These are phyloP conservation scores for Trichoderma arundinaceum DNA, from an alignment of 2,329 filamentous ascomycete genomes.

Conservation along the genomic window DNA sequence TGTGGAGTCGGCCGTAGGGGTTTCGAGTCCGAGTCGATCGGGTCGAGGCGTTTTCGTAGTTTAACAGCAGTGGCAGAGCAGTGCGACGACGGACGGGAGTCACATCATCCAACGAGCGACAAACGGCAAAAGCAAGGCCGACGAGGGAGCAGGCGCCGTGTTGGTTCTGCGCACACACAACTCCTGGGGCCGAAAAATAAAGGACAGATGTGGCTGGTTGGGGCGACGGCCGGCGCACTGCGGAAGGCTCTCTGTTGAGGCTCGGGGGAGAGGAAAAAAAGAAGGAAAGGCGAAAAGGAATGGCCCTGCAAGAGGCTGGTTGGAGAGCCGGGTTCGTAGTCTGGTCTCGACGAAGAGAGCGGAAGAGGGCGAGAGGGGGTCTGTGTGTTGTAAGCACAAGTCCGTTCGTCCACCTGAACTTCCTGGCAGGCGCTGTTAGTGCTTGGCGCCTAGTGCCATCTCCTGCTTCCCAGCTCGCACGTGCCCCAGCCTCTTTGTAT, in stretches of 20 bases:
- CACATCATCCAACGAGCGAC: constrained; percentile 31
- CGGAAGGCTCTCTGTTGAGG: neutral
- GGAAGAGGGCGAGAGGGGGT: constrained; percentile 20
- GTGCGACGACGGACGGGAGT: neutral
- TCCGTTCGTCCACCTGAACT: constrained; percentile 15
- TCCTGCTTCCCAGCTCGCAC: neutral
- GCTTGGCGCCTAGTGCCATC: too few species aligned
- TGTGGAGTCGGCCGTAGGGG: neutral
- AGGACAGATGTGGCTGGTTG: neutral
- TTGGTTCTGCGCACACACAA: constrained; percentile 13
- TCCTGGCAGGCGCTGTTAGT: too few species aligned
- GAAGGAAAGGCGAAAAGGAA: constrained; percentile 11
- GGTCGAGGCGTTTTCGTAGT: too few species aligned
- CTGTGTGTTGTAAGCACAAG: constrained; percentile 19
- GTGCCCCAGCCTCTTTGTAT: neutral
- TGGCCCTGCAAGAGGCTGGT: constrained; percentile 22
- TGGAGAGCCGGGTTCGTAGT: constrained; percentile 16
- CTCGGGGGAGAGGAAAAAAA: neutral
- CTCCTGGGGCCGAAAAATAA: neutral
- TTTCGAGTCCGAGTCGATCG: neutral
- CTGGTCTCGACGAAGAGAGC: constrained; percentile 17
- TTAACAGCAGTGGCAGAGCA: neutral
- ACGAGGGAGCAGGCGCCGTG: neutral
- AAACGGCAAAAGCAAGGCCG: constrained; percentile 6
- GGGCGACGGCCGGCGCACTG: neutral